Percentiles rank a stretch among this genome's conserved stretches.
These are phyloP conservation scores for Zelopaecilomyces penicillatus DNA, from an alignment of 2,329 filamentous ascomycete species.

Conservation along the genomic window DNA sequence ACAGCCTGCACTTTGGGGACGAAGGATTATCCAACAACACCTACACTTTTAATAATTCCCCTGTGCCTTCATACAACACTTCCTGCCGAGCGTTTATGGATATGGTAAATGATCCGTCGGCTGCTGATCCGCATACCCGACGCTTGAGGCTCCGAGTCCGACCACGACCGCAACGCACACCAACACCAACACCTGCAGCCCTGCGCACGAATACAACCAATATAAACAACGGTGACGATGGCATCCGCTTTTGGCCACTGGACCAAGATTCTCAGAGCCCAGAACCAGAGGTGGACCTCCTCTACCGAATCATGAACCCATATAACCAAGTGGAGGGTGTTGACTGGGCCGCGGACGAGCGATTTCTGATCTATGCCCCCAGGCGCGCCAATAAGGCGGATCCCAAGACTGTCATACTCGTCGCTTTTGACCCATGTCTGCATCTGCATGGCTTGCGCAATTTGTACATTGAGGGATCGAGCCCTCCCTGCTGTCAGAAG, in stretches of 20 bases:
- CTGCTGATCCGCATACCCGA: constrained; percentile 17
- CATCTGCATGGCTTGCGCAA: constrained; percentile 14
- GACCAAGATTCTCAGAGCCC: constrained; percentile 2
- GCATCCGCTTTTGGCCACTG: constrained; percentile 17
- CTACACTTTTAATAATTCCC: constrained; percentile 45
- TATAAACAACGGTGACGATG: background rate
- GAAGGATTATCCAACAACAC: constrained; percentile 30
- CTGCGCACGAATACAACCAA: background rate
- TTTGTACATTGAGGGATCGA: background rate
- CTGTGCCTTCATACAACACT: constrained; percentile 46
- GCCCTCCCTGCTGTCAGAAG: too few relatives aligned
- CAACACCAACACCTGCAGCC: background rate
- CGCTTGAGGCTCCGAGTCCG: constrained; percentile 34
- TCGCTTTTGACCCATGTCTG: constrained; percentile 23
- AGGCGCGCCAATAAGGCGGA: constrained; percentile 7
- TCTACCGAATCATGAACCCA: constrained; percentile 29
- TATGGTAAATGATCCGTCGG: constrained; percentile 43
- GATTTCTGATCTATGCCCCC: constrained; percentile 36
- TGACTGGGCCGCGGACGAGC: constrained; percentile 37
- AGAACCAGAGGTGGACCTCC: constrained; percentile 10
- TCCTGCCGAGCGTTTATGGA: constrained; percentile 50
- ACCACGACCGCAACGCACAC: constrained; percentile 7
- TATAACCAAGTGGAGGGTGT: constrained; percentile 24
- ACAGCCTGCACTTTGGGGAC: constrained; percentile 39
- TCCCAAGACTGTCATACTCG: constrained; percentile 15